phyloP scores from a whole-genome alignment of 1,139 yeast species.

The Blastobotrys buckinghamii region DNA sequence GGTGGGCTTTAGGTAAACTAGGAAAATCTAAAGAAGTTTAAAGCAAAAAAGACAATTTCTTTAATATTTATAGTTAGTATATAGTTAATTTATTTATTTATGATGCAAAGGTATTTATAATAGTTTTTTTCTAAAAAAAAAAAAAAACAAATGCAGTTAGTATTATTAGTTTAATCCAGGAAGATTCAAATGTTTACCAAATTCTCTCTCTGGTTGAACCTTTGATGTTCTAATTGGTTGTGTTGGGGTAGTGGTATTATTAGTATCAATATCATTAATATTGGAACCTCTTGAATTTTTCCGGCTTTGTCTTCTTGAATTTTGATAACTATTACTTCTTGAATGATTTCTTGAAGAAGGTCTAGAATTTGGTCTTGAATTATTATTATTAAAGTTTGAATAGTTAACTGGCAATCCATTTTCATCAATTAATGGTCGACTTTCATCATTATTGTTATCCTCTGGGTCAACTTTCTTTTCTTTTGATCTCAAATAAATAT shows the following conservation, averaged over 20 bases:
- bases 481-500: constrained; percentile 5
- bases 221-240: constrained; percentile 26
- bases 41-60: not conserved
- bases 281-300: not conserved
- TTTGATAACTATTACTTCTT: not conserved
- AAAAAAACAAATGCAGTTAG: not conserved
- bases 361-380: not conserved
- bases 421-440: not conserved
- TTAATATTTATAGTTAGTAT: not conserved
- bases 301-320: not conserved
- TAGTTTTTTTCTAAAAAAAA: not conserved
- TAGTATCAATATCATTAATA: not conserved
- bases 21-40: constrained; percentile 13
- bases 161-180: constrained; percentile 14
- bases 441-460: not conserved
- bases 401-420: not conserved
- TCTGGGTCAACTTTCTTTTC: not conserved
- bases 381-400: not conserved
- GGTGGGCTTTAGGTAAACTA: constrained; percentile 31
- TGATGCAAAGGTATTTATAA: not conserved
- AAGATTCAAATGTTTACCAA: constrained; percentile 26
- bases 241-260: not conserved
- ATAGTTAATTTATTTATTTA: not conserved
- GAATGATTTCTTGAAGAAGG: not conserved
- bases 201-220: constrained; percentile 26